phyloP scores from a whole-genome alignment of 345 rosid genomes.

The Populus euphratica region DNA sequence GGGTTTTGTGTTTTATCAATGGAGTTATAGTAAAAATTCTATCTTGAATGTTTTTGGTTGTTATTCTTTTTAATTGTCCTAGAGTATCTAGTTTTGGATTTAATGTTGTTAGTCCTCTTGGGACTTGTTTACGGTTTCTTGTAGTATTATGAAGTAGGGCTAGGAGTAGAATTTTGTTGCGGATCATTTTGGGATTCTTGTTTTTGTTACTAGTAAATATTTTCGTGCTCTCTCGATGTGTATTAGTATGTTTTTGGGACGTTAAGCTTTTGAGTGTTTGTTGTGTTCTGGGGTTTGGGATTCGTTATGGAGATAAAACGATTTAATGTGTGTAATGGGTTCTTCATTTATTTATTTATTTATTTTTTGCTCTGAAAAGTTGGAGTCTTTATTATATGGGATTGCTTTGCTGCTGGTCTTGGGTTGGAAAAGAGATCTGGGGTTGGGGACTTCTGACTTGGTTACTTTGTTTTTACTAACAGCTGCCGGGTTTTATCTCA shows the following conservation, averaged over 20 bases:
- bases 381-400: neutral
- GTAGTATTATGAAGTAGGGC: neutral
- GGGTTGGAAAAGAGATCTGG: constrained; percentile 37
- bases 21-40: constrained; percentile 11
- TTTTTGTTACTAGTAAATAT: constrained; percentile 13
- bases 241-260: neutral
- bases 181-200: constrained; percentile 34
- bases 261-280: constrained; percentile 1
- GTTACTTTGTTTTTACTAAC: neutral
- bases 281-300: constrained; percentile 1
- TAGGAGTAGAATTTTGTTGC: constrained; percentile 7
- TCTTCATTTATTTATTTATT: neutral
- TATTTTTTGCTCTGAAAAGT: neutral
- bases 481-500: neutral
- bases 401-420: constrained; percentile 11
- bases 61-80: neutral
- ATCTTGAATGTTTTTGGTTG: neutral
- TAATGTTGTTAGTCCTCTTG: constrained; percentile 13
- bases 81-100: constrained; percentile 18
- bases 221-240: neutral
- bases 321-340: constrained; percentile 20
- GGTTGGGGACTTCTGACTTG: constrained; percentile 5
- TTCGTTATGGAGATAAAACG: constrained; percentile 13
- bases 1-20: constrained; percentile 18
- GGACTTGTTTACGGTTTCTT: constrained; percentile 11